Evolutionary conservation across 148 eudicot species (phyloP).

Genomic region (Silene latifolia): DNA sequence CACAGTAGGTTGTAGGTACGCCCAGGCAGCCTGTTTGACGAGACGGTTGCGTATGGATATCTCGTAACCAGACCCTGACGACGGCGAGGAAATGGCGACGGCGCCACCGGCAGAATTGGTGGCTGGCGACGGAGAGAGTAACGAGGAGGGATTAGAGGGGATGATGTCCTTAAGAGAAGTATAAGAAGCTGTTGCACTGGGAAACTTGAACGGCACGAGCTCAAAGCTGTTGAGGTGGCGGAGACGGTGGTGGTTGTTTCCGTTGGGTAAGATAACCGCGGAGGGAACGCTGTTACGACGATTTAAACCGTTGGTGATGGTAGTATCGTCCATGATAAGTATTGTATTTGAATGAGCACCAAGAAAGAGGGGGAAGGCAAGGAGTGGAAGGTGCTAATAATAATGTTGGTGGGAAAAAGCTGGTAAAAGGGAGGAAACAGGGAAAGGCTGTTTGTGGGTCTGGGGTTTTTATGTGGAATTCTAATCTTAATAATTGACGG

Average conservation of each 20-base stretch:
- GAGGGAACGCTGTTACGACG: conserved; percentile 10
- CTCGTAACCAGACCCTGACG: conserved; percentile 39
- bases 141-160: conserved; percentile 31
- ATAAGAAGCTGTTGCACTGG: conserved; percentile 25
- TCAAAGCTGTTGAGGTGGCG: not conserved
- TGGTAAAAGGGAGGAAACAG: not conserved
- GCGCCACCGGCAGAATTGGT: conserved; percentile 1
- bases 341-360: not conserved
- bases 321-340: not conserved
- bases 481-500: too few relatives aligned
- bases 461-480: not conserved
- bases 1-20: conserved; percentile 68
- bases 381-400: too few relatives aligned
- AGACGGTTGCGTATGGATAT: conserved; percentile 78
- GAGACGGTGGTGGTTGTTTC: not conserved
- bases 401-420: too few relatives aligned
- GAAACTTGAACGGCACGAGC: conserved; percentile 31
- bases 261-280: conserved; percentile 13
- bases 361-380: not conserved
- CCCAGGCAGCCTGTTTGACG: conserved; percentile 96
- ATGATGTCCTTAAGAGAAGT: conserved; percentile 62
- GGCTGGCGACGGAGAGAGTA: conserved; percentile 40
- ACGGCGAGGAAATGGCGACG: conserved; percentile 14
- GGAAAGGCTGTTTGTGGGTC: not conserved
- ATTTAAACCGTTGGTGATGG: not conserved